Percentiles rank a stretch among this genome's conserved stretches.
Evolutionary conservation across 2,329 filamentous ascomycete genomes (phyloP).

Genomic region (Diaporthe longicolla): DNA sequence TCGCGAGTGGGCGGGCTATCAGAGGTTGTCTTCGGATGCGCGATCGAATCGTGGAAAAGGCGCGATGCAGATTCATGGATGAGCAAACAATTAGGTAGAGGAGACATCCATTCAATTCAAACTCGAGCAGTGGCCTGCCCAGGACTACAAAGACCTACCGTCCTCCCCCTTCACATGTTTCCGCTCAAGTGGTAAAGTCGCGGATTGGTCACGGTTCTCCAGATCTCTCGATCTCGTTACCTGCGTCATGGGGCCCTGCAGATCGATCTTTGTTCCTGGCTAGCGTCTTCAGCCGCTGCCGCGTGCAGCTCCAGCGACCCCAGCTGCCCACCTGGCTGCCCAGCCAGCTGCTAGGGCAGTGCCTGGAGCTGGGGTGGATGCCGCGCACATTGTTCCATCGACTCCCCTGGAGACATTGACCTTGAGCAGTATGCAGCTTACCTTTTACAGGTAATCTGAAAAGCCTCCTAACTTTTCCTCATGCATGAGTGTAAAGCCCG

Average conservation of each 20-base stretch:
- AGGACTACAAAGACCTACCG: background rate
- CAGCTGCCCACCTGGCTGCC: background rate
- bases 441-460: too few species aligned
- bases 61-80: background rate
- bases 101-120: background rate
- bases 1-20: background rate
- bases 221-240: constrained; percentile 37
- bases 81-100: background rate
- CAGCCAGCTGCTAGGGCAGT: background rate
- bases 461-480: too few species aligned
- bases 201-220: constrained; percentile 20
- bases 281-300: constrained; percentile 15
- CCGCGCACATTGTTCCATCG: background rate
- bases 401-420: background rate
- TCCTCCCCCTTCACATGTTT: constrained; percentile 15
- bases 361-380: background rate
- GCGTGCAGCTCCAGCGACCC: too few species aligned
- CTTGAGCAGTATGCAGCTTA: too few species aligned
- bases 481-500: too few species aligned
- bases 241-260: constrained; percentile 38
- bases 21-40: background rate
- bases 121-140: background rate
- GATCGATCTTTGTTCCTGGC: constrained; percentile 40
- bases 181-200: background rate
- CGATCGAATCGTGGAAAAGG: background rate